phyloP scores from a whole-genome alignment of 2,329 filamentous ascomycete species.

The Monosporascus ibericus region DNA sequence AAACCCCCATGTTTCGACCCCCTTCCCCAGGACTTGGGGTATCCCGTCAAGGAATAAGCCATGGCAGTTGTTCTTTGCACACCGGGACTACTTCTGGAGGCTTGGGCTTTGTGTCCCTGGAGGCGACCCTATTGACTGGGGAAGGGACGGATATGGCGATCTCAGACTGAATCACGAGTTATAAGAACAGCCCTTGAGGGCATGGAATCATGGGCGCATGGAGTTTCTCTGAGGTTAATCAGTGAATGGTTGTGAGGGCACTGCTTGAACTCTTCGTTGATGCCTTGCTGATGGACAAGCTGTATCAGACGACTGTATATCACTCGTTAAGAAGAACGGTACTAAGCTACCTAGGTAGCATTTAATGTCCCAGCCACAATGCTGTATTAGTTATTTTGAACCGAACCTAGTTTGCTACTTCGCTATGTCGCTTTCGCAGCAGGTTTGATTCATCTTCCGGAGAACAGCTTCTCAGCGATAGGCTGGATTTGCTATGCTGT shows the following conservation, averaged over 20 bases:
- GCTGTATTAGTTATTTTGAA: too few species aligned
- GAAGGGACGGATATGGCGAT: conserved; percentile 41
- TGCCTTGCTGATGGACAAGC: too few species aligned
- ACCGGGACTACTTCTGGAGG: conserved; percentile 95
- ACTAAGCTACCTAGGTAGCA: too few species aligned
- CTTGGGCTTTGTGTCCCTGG: conserved; percentile 84
- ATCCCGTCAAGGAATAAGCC: conserved; percentile 60
- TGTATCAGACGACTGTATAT: too few species aligned
- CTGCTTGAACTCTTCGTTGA: too few species aligned
- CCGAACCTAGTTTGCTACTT: too few species aligned
- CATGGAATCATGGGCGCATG: neutral
- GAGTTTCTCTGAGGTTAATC: neutral
- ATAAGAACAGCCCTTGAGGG: conserved; percentile 15
- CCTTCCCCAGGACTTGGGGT: conserved; percentile 45
- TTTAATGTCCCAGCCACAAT: too few species aligned
- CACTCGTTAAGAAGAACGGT: too few species aligned
- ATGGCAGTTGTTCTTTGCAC: conserved; percentile 91
- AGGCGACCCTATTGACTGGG: conserved; percentile 65
- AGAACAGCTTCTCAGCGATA: too few species aligned
- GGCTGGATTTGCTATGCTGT: too few species aligned
- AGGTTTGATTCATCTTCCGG: too few species aligned
- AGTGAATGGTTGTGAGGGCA: neutral
- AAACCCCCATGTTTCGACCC: conserved; percentile 13
- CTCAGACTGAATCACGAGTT: conserved; percentile 31
- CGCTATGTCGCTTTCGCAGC: too few species aligned